Evolutionary conservation across 768 basidiomycete species (phyloP).

Genomic region (Tubosaeta sp.): DNA sequence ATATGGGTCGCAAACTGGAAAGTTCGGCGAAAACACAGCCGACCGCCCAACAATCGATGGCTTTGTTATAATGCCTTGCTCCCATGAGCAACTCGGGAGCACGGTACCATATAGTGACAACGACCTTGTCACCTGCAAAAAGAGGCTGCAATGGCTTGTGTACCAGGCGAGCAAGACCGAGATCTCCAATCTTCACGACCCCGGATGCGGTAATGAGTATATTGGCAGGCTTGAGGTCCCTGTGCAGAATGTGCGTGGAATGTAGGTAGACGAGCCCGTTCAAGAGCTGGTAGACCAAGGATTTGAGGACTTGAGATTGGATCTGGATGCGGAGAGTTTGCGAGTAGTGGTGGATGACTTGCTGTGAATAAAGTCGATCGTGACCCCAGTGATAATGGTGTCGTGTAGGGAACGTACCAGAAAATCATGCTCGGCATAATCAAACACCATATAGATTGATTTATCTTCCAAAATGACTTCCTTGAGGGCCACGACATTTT

Average conservation of each 20-base stretch:
- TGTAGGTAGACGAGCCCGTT: conserved; percentile 96
- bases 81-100: conserved; percentile 95
- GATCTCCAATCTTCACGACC: conserved; percentile 96
- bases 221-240: conserved; percentile 97
- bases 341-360: conserved; percentile 98
- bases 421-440: conserved; percentile 98
- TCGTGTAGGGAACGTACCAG: conserved; percentile 51
- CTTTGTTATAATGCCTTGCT: conserved; percentile 96
- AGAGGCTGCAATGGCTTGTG: conserved; percentile 89
- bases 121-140: conserved; percentile 94
- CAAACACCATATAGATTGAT: conserved; percentile 99
- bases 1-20: conserved; percentile 89
- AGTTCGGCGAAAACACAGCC: conserved; percentile 98
- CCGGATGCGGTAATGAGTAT: conserved; percentile 90
- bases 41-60: conserved; percentile 96
- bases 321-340: conserved; percentile 81
- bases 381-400: not conserved
- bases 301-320: conserved; percentile 78
- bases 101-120: conserved; percentile 99
- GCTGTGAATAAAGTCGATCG: conserved; percentile 42
- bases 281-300: conserved; percentile 88
- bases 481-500: conserved; percentile 85
- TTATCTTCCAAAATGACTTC: conserved; percentile 98
- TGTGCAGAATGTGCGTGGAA: conserved; percentile 90
- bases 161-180: conserved; percentile 89